Base-by-base conservation (phyloP, 352 stramenopile species). In the Phytopythium boreale region DNA sequence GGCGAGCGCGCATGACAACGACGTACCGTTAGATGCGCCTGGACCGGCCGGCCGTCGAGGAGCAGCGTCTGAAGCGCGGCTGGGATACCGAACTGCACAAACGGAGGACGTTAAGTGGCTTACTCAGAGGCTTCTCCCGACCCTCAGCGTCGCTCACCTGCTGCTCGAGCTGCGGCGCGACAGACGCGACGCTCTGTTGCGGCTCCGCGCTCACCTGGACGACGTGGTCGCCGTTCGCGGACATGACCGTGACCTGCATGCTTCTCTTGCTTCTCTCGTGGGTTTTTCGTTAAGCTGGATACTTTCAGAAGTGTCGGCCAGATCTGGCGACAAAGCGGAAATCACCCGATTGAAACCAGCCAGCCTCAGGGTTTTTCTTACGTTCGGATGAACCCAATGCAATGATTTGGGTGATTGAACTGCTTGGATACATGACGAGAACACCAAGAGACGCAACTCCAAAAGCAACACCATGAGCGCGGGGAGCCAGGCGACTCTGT, bases 241-340 rank as follows among this genome's bases (percentile, higher is more conserved):
- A 90, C 57, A 80, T 90, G 56, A 92, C 61, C 19, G 76, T 87
- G 63, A 92, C 71, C 56, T 89, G 70, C 81, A 89, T 90, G 20
- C 22, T 72, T 55, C 22, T 67, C 27, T 39, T 51, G 64, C 52
- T 59, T 55, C 37, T 24, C 46, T n/a, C 27, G n/a, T 56, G 53
- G 17, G 20, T 27, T 26, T 29, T 51, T 24, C n/a, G n/a, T 3
- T 7, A 34, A 20, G 20, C 15, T 58, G 14, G 51, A 58, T 22
- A 34, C 49, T 39, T 57, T 10, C 26, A 43, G 29, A 34, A 34
- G 4, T 34, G 29, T 34, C 7, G 29, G 29, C 4, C 29, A 34
- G 29, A 34, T 34, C 29, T 34, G 29, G 29, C 29, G 29, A 34
- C 29, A 57, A 2, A 49, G 41, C 2, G 41, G 15, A 24, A 24